These are phyloP conservation scores for Pseudozyma thailandica DNA, from an alignment of 1,284 basidiomycete genomes.

Conservation along the genomic window DNA sequence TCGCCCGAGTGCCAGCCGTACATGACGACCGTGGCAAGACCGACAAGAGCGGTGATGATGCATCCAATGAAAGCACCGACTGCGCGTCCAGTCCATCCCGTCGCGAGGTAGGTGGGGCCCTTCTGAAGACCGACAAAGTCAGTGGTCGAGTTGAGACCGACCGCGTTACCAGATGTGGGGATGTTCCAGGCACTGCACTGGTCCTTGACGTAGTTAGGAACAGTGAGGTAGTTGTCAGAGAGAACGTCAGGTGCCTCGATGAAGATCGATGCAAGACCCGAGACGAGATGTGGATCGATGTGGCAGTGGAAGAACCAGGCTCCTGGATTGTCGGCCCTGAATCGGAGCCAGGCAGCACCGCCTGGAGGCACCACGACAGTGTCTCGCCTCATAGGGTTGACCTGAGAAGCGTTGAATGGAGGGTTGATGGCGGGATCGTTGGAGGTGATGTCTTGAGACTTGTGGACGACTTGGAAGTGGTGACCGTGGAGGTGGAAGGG, in stretches of 20 bases:
- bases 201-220: conserved; percentile 74
- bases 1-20: conserved; percentile 70
- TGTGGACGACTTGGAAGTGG: conserved; percentile 71
- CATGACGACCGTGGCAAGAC: conserved; percentile 83
- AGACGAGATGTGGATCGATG: conserved; percentile 70
- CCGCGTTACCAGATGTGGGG: conserved; percentile 69
- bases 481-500: conserved; percentile 31
- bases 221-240: conserved; percentile 69
- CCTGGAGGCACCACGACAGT: conserved; percentile 63
- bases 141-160: conserved; percentile 57
- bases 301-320: conserved; percentile 62
- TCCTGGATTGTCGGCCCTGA: conserved; percentile 57
- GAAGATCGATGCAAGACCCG: conserved; percentile 79
- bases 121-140: conserved; percentile 46
- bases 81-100: conserved; percentile 56
- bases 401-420: conserved; percentile 76
- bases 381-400: conserved; percentile 69
- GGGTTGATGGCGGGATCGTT: conserved; percentile 83
- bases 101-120: conserved; percentile 43
- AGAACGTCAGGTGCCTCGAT: conserved; percentile 76
- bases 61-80: conserved; percentile 87
- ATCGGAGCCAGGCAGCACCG: conserved; percentile 57
- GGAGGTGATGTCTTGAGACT: conserved; percentile 79
- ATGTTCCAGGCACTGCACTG: conserved; percentile 78
- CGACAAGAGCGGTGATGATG: conserved; percentile 82